Evolutionary conservation across 345 rosid genomes (phyloP), one percentile per base, ranked within the genome.

Genomic region (Arabidopsis arenosa): DNA sequence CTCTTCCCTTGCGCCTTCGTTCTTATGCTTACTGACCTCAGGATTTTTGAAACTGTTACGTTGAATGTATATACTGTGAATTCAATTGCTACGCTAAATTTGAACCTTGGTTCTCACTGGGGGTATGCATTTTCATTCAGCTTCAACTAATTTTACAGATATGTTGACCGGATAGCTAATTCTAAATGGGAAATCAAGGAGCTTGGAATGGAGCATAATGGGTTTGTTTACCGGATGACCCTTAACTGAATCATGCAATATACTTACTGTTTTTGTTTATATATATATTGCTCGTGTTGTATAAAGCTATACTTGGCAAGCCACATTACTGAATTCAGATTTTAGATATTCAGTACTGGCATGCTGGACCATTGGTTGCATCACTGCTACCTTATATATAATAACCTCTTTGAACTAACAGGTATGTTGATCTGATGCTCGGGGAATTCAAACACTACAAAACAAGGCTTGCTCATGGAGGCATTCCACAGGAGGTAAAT

Each of bases 181-280:
- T 89, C 95, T 26, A 96, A 89, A 81, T 96, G 99, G 99, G 99
- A 96, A 83, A 78, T 93, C 58, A 96, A 88, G 84, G 99, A 96
- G 84, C 88, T 96, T 21, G 99, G 99, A 43, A 80, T 96, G 55
- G 99, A 96, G 83, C 99, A 96, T 66, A 96, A 96, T 78, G 98
- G 99, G 98, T 96, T 75, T 58, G 96, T 87, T 28, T 28, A 28
- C 32, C 4, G 32, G 32, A 28, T 28, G 32, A 28, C 32, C 32
- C 32, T 5, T 28, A 28, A 10, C 21, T 33, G 12, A 32, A 51
- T 62, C 9, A 39, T 55, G 44, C 10, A 59, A 8, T 44, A 43
- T 61, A 35, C 17, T 54, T 37, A 23, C 26, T 23, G 26, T 6
- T 57, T 62, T 55, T 7, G 1, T 55, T 5, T 12, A 18, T 14